Evolutionary conservation across 2,329 filamentous ascomycete species (phyloP), one percentile per base, ranked within the genome.

Genomic region (Myriosclerotinia duriaeana): DNA sequence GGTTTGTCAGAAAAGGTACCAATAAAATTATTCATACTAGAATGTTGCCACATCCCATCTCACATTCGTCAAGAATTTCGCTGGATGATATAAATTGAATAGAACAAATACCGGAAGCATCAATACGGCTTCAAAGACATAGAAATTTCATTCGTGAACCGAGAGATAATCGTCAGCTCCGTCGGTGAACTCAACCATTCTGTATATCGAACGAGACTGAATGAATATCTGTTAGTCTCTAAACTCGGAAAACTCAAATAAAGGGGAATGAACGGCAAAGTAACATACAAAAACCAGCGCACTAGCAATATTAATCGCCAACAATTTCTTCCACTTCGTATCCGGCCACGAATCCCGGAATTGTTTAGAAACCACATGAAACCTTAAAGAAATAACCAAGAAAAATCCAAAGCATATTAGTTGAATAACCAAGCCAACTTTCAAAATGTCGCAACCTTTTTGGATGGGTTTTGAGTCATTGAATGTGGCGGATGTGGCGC

Each of bases 121-220:
- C 15, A 67, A 30, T 0, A 42, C 38, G 7, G 64, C 58, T 68
- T 85, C 83, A n/a, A 85, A 81, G 5, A 79, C 77, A 77, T 82
- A 85, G 66, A 84, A 81, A 26, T 80, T 79, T 80, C 83, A 84
- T 69, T 85, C 82, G 34, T 82, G 79, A 5, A 71, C 76, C 69
- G 82, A 81, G 1, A 81, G 74, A 69, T 85, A 85, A 14, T 79
- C 78, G 6, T 82, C 73, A 20, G 79, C 80, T 0, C 82, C 83
- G 42, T 82, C 78, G 0, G 80, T 78, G 67, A 84, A 85, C 69
- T 85, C 83, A 55, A 82, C 77, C 5, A 82, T 79, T 30, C 82
- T 79, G 67, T 82, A 85, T 26, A 84, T 77, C 22, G 81, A 83
- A 22, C 83, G 81, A 66, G 53, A 20, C 58, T 66, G 14, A 26